Base-by-base conservation (phyloP, 2,329 filamentous ascomycete species). In the Ophiostoma perfectum region DNA sequence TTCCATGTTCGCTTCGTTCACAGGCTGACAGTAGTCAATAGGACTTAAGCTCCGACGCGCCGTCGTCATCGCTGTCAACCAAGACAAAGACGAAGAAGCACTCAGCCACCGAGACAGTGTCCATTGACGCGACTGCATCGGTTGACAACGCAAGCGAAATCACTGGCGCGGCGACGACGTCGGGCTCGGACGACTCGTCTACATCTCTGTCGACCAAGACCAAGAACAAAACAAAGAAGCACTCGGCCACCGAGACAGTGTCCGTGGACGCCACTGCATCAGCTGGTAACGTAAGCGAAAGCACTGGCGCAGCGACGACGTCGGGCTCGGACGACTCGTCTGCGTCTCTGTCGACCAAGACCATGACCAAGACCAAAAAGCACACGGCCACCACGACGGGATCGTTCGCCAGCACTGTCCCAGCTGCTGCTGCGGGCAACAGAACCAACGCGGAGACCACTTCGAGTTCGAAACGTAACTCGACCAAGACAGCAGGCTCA, bases 311-410 rank as follows among this genome's bases (percentile, higher is more conserved):
- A 55, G 49, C 18, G 49, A 55, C 7, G 49, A 11, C 5, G 49
- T 18, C n/a, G 49, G 14, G 18, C 27, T 27, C 27, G 27, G 27
- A 27, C 27, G 49, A 55, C n/a, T n/a, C 49, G 27, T 60, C 55
- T 44, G 42, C 42, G 55, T 60, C 55, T 36, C 55, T 60, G 55
- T 16, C 55, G 55, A 63, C 69, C 49, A 67, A 60, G 41, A 66
- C 67, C 27, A 66, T 38, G 42, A 65, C 62, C n/a, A 68, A 68
- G 41, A 71, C 68, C 68, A 70, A 65, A 44, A 42, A 67, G 9
- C 39, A 63, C 60, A 63, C 60, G 16, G 38, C 16, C 16, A 63
- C 39, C 16, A 42, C 38, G 4, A 63, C 39, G 4, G 52, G 45
- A 2, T 67, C 66, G 16, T 66, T 66, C 18, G 52, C 42, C 16